Conservation (phyloP, 2,329 filamentous ascomycete genomes). For the Sporothrix euskadiensis region DNA sequence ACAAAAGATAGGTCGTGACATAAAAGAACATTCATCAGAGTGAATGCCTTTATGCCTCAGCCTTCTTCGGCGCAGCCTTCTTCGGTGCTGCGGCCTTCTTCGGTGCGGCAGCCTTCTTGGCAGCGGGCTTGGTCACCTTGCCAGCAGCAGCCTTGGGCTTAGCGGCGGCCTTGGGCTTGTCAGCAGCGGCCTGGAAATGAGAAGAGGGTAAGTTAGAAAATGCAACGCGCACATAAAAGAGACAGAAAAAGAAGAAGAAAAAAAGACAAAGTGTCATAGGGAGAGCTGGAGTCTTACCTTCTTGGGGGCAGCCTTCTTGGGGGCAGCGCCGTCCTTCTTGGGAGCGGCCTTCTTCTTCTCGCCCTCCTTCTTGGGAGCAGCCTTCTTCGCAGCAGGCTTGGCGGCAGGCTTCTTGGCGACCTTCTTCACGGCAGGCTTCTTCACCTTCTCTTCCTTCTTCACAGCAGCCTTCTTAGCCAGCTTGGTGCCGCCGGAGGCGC, state of each 20-base stretch:
- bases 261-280: not conserved
- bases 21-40: not conserved
- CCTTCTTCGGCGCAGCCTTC: slow-evolving; percentile 39
- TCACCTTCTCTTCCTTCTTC: slow-evolving; percentile 40
- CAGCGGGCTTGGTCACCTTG: slow-evolving; percentile 46
- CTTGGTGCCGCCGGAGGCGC: slow-evolving; percentile 87
- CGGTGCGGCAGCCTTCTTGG: slow-evolving; percentile 50
- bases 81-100: slow-evolving; percentile 52
- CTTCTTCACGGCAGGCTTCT: slow-evolving; percentile 41
- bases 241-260: slow-evolving; percentile 3
- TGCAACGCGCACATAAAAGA: slow-evolving; percentile 30
- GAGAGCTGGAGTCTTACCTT: slow-evolving; percentile 31
- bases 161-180: slow-evolving; percentile 68
- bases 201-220: slow-evolving; percentile 48
- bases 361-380: slow-evolving; percentile 38
- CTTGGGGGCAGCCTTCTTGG: slow-evolving; percentile 42
- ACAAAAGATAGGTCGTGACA: slow-evolving; percentile 7
- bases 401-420: slow-evolving; percentile 39
- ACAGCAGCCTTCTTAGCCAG: slow-evolving; percentile 71
- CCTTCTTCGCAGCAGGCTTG: slow-evolving; percentile 44
- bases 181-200: slow-evolving; percentile 54
- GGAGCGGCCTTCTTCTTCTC: slow-evolving; percentile 36
- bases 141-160: slow-evolving; percentile 75
- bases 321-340: slow-evolving; percentile 40
- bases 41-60: slow-evolving; percentile 26